Evolutionary conservation across 768 basidiomycete species (phyloP).

Genomic region (Tricholoma matsutake): DNA sequence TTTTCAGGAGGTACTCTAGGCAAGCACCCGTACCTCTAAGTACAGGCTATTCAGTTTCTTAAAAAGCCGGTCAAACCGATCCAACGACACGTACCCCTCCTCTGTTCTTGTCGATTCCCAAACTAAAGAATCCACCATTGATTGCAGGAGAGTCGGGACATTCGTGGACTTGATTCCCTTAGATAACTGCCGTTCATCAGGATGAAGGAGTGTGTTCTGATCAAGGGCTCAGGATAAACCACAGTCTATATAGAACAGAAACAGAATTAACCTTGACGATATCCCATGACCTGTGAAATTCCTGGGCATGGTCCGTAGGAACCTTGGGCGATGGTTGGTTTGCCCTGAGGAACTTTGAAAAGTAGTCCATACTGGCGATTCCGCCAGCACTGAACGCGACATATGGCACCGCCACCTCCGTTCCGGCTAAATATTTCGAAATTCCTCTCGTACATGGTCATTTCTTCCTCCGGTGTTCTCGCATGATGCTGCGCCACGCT

Average conservation of each 20-base stretch:
- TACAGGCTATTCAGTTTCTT: not conserved
- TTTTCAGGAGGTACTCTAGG: constrained; percentile 87
- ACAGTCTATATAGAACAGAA: not conserved
- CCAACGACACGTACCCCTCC: constrained; percentile 64
- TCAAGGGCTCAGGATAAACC: constrained; percentile 9
- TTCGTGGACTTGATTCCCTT: constrained; percentile 79
- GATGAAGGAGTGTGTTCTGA: constrained; percentile 79
- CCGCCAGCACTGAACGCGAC: not conserved
- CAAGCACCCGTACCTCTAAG: constrained; percentile 81
- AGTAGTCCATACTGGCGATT: constrained; percentile 65
- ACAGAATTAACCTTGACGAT: constrained; percentile 55
- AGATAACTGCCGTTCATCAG: constrained; percentile 85
- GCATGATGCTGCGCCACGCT: too few species aligned
- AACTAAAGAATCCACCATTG: constrained; percentile 83
- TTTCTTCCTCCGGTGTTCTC: too few species aligned
- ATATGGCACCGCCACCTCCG: not conserved
- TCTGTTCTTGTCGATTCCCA: constrained; percentile 83
- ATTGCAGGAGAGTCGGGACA: constrained; percentile 71
- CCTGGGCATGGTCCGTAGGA: constrained; percentile 61
- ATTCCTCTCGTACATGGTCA: too few species aligned
- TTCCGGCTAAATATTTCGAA: too few species aligned
- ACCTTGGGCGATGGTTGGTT: constrained; percentile 45
- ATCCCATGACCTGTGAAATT: constrained; percentile 77
- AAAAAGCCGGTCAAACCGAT: constrained; percentile 2
- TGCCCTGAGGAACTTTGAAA: constrained; percentile 71